These are phyloP conservation scores for Striga asiatica DNA, from an alignment of 257 asterid genomes.

Conservation along the genomic window DNA sequence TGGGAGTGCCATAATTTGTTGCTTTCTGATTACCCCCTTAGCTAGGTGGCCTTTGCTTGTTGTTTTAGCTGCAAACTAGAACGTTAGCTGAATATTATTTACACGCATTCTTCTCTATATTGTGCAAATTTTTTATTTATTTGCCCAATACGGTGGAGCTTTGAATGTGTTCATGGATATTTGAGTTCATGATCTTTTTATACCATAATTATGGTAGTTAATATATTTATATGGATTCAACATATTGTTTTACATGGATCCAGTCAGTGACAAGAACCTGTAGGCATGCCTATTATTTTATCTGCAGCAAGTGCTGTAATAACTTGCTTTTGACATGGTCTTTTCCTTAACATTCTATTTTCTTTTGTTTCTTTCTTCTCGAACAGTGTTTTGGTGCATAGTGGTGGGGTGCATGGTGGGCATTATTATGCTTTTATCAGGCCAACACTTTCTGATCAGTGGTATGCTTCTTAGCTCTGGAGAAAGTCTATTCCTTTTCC, in stretches of 20 bases:
- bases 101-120: neutral
- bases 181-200: neutral
- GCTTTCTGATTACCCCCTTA: neutral
- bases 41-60: neutral
- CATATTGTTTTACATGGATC: constrained; percentile 4
- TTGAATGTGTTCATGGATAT: constrained; percentile 2
- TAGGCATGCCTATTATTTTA: neutral
- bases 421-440: constrained; percentile 97
- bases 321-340: neutral
- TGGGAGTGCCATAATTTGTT: neutral
- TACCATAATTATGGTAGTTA: neutral
- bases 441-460: constrained; percentile 84
- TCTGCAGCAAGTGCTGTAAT: constrained; percentile 10
- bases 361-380: constrained; percentile 7
- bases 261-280: neutral
- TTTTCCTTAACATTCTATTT: neutral
- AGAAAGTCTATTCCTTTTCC: neutral
- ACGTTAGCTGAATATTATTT: neutral
- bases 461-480: constrained; percentile 40
- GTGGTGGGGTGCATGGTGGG: constrained; percentile 98
- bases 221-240: constrained; percentile 4
- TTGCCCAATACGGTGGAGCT: constrained; percentile 3
- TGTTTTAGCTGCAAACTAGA: neutral
- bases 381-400: constrained; percentile 92
- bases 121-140: neutral